Percentiles rank a stretch among this genome's conserved stretches.
Evolutionary conservation across 2,329 filamentous ascomycete species (phyloP).

Genomic region (Neospermospora avenae): DNA sequence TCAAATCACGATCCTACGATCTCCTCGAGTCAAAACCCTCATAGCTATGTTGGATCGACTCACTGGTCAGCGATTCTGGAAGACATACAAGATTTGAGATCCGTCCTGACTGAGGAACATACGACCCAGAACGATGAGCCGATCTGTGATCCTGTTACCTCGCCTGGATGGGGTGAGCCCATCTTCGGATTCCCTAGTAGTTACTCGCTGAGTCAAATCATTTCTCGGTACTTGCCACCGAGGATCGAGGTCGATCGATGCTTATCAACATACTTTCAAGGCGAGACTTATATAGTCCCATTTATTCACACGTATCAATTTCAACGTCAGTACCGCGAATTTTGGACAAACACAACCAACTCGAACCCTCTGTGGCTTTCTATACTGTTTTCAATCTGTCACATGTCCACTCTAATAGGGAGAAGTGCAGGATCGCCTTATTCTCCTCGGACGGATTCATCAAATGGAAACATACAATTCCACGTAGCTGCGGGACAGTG

Average conservation of each 20-base stretch:
- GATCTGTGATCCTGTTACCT: not conserved
- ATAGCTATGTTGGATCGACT: constrained; percentile 19
- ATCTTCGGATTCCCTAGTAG: constrained; percentile 19
- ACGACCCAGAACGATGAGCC: not conserved
- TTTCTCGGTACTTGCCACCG: constrained; percentile 22
- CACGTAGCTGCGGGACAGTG: constrained; percentile 24
- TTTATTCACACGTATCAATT: constrained; percentile 27
- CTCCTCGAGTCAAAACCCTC: not conserved
- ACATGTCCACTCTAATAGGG: constrained; percentile 15
- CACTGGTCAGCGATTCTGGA: constrained; percentile 28
- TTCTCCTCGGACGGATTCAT: not conserved
- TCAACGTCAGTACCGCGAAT: constrained; percentile 24
- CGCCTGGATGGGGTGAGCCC: constrained; percentile 2
- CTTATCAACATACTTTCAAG: constrained; percentile 22
- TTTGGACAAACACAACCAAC: constrained; percentile 18
- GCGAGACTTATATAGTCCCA: constrained; percentile 18
- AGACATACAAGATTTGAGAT: constrained; percentile 25
- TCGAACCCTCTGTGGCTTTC: constrained; percentile 27
- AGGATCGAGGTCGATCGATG: constrained; percentile 22
- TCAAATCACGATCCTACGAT: not conserved
- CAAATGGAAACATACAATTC: not conserved
- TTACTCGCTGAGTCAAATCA: constrained; percentile 16
- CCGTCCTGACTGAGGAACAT: constrained; percentile 2
- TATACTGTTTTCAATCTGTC: constrained; percentile 27
- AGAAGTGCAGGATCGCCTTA: not conserved